Percentiles rank a stretch among this genome's conserved stretches.
These are phyloP conservation scores for Metschnikowia rubicola DNA, from an alignment of 805 yeast genomes.

Conservation along the genomic window DNA sequence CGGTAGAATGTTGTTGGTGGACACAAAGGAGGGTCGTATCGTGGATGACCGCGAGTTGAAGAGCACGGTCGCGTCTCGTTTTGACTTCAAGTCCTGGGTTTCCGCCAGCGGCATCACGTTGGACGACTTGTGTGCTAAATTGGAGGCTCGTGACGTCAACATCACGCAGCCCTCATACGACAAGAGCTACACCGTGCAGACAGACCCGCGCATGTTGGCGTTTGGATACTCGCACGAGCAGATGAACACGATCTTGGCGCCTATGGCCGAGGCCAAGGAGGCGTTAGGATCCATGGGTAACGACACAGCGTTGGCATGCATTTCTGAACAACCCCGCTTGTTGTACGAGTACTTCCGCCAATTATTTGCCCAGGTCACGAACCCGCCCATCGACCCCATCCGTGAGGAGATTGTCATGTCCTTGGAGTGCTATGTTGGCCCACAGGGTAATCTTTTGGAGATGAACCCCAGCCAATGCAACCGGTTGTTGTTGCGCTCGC, in stretches of 20 bases:
- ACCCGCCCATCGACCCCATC: conserved; percentile 98
- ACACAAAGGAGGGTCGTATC: conserved; percentile 86
- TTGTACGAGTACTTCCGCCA: conserved; percentile 93
- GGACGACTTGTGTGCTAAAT: conserved; percentile 67
- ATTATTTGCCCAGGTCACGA: conserved; percentile 96
- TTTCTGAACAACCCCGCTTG: conserved; percentile 87
- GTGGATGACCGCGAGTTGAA: conserved; percentile 93
- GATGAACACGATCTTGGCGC: conserved; percentile 74
- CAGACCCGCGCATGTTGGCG: conserved; percentile 80
- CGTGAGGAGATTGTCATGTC: conserved; percentile 97
- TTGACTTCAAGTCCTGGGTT: conserved; percentile 93
- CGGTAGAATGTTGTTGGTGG: conserved; percentile 93
- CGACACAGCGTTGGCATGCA: conserved; percentile 91
- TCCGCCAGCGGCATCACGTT: conserved; percentile 81
- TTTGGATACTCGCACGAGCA: conserved; percentile 96
- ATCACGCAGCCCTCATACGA: conserved; percentile 17
- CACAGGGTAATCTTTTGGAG: conserved; percentile 94
- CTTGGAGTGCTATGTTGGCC: conserved; percentile 93
- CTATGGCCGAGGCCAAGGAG: conserved; percentile 96
- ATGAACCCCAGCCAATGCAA: conserved; percentile 91
- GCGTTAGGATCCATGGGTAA: conserved; percentile 98
- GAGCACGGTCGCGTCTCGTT: conserved; percentile 69
- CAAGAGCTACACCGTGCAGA: conserved; percentile 48
- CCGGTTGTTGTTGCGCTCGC: conserved; percentile 77
- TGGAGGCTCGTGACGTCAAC: conserved; percentile 37